Evolutionary conservation across 805 yeast genomes (phyloP), one percentile per base, ranked within the genome.

Genomic region (Starmerella etchellsii): DNA sequence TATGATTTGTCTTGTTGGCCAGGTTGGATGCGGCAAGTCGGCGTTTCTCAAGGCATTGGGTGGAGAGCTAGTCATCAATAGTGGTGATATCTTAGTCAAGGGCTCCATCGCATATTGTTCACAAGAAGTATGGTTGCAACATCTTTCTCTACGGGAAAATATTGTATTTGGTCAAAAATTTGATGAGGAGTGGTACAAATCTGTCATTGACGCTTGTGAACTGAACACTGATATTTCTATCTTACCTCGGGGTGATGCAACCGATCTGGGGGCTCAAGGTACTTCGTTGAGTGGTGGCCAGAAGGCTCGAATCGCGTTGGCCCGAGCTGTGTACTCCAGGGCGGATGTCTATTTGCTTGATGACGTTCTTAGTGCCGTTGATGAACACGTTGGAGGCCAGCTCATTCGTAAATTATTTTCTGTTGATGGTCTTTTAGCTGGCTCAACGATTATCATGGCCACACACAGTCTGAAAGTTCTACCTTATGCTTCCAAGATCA

Each of bases 111-210:
- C 95, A 0, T 87, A 85, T 58, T 93, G 80, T 34, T 76, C 94
- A 40, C 81, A 82, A 4, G 76, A 80, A 26, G 88, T 97, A 2
- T 88, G 97, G 97, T 83, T 88, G 48, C 78, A 84, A 80, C 88
- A 91, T 58, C 95, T 93, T 28, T 69, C 93, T 3, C 85, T 88
- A 5, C 69, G 70, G 54, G 83, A 79, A 15, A 81, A 81, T 54
- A 80, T 81, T 40, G 39, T 68, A 7, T 82, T 81, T 60, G 93
- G 93, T 8, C 46, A 55, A 15, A 68, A 69, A 13, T 74, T 54
- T 41, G 72, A 75, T 41, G 59, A 65, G 34, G 52, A 58, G 3
- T 68, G 62, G 46, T 81, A 81, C 54, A 54, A 69, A 13, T 56
- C 58, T 11, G 70, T 80, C 3, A 56, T 82, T 13, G 58, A 67